Conservation (phyloP, 805 yeast genomes). For the Myxozyma sirexii region DNA sequence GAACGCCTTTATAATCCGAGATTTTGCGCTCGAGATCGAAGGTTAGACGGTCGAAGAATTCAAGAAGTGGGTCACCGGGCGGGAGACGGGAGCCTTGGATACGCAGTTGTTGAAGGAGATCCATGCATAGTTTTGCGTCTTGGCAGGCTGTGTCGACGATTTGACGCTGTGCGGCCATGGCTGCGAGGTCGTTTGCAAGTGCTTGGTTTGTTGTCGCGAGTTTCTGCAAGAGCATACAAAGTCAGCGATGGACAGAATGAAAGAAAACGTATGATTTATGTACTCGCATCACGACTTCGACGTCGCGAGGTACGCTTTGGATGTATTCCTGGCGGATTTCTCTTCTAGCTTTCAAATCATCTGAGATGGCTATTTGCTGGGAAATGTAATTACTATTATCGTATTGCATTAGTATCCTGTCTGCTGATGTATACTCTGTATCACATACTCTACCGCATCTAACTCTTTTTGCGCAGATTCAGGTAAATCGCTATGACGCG, state of each 20-base stretch:
- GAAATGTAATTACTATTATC: constrained; percentile 49
- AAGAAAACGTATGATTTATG: neutral
- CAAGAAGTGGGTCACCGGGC: constrained; percentile 51
- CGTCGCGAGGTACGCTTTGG: constrained; percentile 58
- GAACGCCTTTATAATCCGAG: constrained; percentile 51
- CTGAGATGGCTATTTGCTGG: constrained; percentile 56
- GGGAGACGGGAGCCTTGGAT: constrained; percentile 37
- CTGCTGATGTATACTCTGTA: neutral
- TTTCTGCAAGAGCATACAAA: constrained; percentile 36
- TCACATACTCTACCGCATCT: constrained; percentile 52
- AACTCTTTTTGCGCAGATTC: constrained; percentile 55
- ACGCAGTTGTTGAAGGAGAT: constrained; percentile 29
- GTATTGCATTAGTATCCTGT: neutral
- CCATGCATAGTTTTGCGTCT: constrained; percentile 26
- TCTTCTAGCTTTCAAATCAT: constrained; percentile 50
- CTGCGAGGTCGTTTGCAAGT: constrained; percentile 25
- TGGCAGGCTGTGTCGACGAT: constrained; percentile 25
- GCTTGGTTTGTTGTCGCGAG: constrained; percentile 33
- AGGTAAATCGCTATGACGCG: constrained; percentile 62
- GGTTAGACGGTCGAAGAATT: constrained; percentile 53
- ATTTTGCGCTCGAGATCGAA: constrained; percentile 51
- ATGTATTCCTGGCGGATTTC: constrained; percentile 50
- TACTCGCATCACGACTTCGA: constrained; percentile 50
- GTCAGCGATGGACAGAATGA: neutral
- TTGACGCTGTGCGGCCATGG: constrained; percentile 21